These are phyloP conservation scores for Neonectria magnoliae DNA, from an alignment of 2,329 filamentous ascomycete species.

Conservation along the genomic window DNA sequence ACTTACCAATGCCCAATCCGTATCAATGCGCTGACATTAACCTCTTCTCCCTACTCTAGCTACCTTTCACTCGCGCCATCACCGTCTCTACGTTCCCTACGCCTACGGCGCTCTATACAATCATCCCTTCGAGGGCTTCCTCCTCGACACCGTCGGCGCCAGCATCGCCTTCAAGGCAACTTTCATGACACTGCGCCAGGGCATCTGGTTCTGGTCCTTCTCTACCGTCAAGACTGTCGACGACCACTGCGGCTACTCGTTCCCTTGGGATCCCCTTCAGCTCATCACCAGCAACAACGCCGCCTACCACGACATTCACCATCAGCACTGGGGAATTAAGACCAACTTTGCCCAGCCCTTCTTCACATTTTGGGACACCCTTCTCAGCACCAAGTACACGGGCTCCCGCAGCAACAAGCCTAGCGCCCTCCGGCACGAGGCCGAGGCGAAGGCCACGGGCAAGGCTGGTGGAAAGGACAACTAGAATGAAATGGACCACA, in stretches of 20 bases:
- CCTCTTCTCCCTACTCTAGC: conserved; percentile 64
- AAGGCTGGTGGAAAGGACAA: conserved; percentile 24
- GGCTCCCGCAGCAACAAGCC: conserved; percentile 63
- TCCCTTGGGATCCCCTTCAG: conserved; percentile 95
- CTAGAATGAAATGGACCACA: conserved; percentile 36
- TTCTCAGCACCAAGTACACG: conserved; percentile 84
- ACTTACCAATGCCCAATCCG: neutral
- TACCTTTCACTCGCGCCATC: conserved; percentile 93
- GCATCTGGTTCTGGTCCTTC: conserved; percentile 87
- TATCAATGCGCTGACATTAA: conserved; percentile 56
- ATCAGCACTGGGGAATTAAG: conserved; percentile 99
- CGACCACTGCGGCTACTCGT: conserved; percentile 95
- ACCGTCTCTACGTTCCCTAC: conserved; percentile 96
- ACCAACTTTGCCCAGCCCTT: conserved; percentile 91
- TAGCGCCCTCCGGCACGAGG: conserved; percentile 46
- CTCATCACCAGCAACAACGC: conserved; percentile 94
- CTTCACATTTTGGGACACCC: conserved; percentile 93
- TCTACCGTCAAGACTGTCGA: conserved; percentile 97
- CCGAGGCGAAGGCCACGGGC: conserved; percentile 29
- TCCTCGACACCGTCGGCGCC: conserved; percentile 90
- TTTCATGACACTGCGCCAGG: conserved; percentile 85
- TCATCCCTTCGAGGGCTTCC: conserved; percentile 92
- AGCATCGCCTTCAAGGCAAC: conserved; percentile 84
- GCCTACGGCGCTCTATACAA: conserved; percentile 98
- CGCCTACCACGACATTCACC: conserved; percentile 96